Evolutionary conservation across 2,329 filamentous ascomycete species (phyloP).

Genomic region (Phialophora tarda): DNA sequence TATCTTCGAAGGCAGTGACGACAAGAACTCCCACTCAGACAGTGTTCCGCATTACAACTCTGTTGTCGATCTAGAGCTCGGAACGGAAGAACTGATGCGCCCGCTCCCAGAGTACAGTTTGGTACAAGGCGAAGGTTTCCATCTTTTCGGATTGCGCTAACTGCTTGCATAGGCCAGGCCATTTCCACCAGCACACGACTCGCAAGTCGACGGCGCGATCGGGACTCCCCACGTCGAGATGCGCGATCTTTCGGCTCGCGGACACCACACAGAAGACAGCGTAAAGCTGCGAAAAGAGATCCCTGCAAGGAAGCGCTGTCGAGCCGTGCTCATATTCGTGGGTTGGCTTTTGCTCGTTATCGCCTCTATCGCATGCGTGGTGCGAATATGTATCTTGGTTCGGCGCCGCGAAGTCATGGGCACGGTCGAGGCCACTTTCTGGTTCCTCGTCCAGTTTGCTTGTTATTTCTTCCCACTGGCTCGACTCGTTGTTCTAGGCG

Average conservation of each 20-base stretch:
- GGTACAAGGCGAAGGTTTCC: constrained; percentile 1
- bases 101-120: constrained; percentile 2
- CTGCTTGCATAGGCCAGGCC: not conserved
- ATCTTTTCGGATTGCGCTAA: not conserved
- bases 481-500: not conserved
- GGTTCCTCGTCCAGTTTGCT: not conserved
- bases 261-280: not conserved
- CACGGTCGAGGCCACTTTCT: not conserved
- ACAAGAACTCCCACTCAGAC: not conserved
- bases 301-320: not conserved
- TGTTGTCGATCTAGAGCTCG: not conserved
- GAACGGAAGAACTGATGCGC: not conserved
- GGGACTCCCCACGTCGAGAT: not conserved
- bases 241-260: not conserved
- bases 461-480: not conserved
- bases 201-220: not conserved
- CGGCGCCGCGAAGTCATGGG: not conserved
- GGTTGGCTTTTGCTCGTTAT: not conserved
- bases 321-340: not conserved
- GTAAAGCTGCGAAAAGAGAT: not conserved
- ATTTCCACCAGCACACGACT: not conserved
- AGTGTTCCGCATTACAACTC: not conserved
- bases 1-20: not conserved
- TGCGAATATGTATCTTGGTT: not conserved
- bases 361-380: not conserved